Percentiles rank a stretch among this genome's conserved stretches.
phyloP scores from a whole-genome alignment of 257 asterid genomes.

The Vinca minor region DNA sequence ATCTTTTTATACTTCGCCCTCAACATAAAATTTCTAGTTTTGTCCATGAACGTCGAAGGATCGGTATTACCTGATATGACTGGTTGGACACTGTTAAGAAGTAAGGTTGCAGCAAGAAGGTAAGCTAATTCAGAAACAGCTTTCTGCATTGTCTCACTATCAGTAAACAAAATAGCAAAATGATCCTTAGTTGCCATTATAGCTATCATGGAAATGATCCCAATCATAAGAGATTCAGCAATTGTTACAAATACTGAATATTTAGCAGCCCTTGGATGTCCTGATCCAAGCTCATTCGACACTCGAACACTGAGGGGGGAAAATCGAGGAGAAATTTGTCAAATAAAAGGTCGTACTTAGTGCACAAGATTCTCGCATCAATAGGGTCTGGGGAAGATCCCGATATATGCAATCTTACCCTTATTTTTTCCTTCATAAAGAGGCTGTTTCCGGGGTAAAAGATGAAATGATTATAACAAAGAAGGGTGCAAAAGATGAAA shows the following conservation, averaged over 20 bases:
- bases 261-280: conserved; percentile 85
- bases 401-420: no score
- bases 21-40: no score
- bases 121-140: conserved; percentile 77
- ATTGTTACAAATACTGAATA: conserved; percentile 63
- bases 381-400: no score
- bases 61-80: conserved; percentile 71
- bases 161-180: conserved; percentile 61
- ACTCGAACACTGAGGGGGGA: conserved; percentile 65
- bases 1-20: no score
- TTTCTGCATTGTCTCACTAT: conserved; percentile 63
- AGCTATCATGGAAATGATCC: conserved; percentile 55
- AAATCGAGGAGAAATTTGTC: background rate
- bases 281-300: conserved; percentile 86
- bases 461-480: background rate
- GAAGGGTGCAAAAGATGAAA: background rate
- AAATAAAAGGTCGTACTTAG: no score
- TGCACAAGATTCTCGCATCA: no score
- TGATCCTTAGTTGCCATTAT: conserved; percentile 55
- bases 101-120: conserved; percentile 72
- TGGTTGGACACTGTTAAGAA: conserved; percentile 88
- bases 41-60: no score
- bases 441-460: no score
- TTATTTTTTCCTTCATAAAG: no score
- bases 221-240: conserved; percentile 55